Base-by-base conservation (phyloP, 1,139 yeast species). In the Candida sp. region DNA sequence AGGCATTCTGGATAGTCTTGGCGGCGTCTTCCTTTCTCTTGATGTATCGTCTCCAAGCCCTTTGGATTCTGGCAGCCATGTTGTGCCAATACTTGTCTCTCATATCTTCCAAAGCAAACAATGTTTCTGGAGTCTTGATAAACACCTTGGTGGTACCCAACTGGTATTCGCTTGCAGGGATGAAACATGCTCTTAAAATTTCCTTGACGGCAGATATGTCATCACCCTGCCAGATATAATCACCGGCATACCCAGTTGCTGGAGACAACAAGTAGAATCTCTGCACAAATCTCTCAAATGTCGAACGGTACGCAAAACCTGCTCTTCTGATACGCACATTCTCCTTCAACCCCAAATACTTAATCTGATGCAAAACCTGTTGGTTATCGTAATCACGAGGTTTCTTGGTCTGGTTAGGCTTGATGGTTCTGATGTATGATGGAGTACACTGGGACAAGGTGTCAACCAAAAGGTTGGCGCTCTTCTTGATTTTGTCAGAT, bases 271-370 rank as follows among this genome's bases (percentile, higher is more conserved):
- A 73, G 68, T 91, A 94, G 68, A 96, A 96, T 63, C 99, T 80
- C 71, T 96, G 98, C n/a, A 92, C 98, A 67, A 96, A 96, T 68
- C 93, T 92, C 52, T 94, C 98, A 72, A 93, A 96, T 0, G 98
- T 90, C 57, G 96, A 97, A 72, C 99, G 87, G 65, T 93, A 94
- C 2, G 99, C 99, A 71, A 96, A 96, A 47, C 99, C 99, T 0
- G 99, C 99, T 75, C 99, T 88, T 76, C 99, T 85, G 59, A 96
- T 96, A 58, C 99, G 84, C 44, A 96, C 98, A 68, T 96, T 96
- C 69, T 96, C 99, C 65, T 94, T 96, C 68, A 96, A 78, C 66
- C 99, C 99, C 61, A 96, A 81, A 67, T 96, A 96, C 66, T 96
- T 96, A 58, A 96, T 88, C 73, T 96, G 99, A 72, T 96, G 99